phyloP scores from a whole-genome alignment of 2,329 filamentous ascomycete species.

The Zalaria sp. region DNA sequence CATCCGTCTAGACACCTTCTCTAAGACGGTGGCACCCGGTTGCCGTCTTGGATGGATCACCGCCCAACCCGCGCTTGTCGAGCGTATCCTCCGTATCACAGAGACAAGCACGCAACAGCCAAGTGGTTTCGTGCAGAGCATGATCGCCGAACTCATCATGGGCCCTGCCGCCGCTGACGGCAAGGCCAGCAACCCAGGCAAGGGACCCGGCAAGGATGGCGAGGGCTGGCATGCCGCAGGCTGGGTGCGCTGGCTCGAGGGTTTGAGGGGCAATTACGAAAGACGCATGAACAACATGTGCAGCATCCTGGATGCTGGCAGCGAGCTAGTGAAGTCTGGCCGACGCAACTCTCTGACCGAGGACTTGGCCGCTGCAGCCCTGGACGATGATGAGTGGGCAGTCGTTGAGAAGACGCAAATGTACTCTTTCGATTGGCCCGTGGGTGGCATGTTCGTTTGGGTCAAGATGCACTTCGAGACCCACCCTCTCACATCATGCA shows the following conservation, averaged over 20 bases:
- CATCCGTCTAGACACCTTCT: constrained; percentile 82
- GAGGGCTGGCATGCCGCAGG: constrained; percentile 66
- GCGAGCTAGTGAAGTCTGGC: constrained; percentile 51
- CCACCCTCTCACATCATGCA: constrained; percentile 52
- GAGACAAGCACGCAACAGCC: constrained; percentile 73
- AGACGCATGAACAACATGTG: constrained; percentile 73
- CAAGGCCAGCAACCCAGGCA: constrained; percentile 10
- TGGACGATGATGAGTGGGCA: constrained; percentile 49
- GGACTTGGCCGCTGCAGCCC: constrained; percentile 19
- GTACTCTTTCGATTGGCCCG: constrained; percentile 65
- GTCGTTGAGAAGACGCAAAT: constrained; percentile 61
- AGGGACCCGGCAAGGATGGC: constrained; percentile 35
- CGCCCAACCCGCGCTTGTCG: constrained; percentile 62
- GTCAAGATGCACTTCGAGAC: constrained; percentile 54
- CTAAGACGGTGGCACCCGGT: constrained; percentile 81
- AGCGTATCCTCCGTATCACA: constrained; percentile 58
- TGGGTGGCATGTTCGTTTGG: constrained; percentile 91
- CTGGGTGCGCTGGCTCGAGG: constrained; percentile 84
- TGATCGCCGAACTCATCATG: constrained; percentile 65
- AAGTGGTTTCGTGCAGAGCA: constrained; percentile 75
- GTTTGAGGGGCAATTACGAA: constrained; percentile 72
- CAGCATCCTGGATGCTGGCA: constrained; percentile 53
- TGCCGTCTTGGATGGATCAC: constrained; percentile 87
- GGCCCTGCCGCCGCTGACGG: constrained; percentile 41
- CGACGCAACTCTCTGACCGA: constrained; percentile 20